Base-by-base conservation (phyloP, 2,329 filamentous ascomycete genomes). In the Xylariaceae sp. region DNA sequence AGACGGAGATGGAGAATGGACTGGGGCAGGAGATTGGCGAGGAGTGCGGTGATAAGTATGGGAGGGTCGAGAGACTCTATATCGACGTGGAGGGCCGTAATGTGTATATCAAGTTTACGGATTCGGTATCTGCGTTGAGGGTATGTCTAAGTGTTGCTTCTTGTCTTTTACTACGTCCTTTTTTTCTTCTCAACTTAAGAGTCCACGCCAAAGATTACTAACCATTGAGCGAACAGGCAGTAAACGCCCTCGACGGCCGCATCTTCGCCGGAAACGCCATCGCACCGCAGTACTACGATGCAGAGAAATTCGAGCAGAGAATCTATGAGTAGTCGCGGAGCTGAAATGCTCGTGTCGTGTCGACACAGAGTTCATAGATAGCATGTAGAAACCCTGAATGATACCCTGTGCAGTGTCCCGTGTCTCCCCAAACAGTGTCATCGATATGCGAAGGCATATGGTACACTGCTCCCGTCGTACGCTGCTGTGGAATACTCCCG, bases 11-110 rank as follows among this genome's bases (percentile, higher is more conserved):
- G 43, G 81, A 85, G 51, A 78, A 79, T 12, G 82, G 82, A 0
- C 72, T 99, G 44, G 85, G 92, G 59, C 92, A 97, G 71, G 91
- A 96, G 67, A 96, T 99, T 68, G 94, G 94, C 6, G 89, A 96
- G 63, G 89, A 95, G 65, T 96, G 95, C 68, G 85, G 85, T 44
- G 83, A 89, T 57, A 90, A 91, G 83, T 95, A 95, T 65, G 90
- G 91, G 14, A 80, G 83, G 40, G 87, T 96, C 5, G 88, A 95
- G 68, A 77, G 89, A 58, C 75, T 96, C 15, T 86, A 85, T 62
- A 85, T 96, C 50, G 82, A 89, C 62, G 75, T 82, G 40, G 72
- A 78, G 56, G 75, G 75, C 43, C 70, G 75, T 11, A 81, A 83
- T 46, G 94, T 99, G 5, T 97, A 96, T 68, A 90, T 99, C 67